Evolutionary conservation across 2,329 filamentous ascomycete genomes (phyloP).

Genomic region (Talaromyces sp.): DNA sequence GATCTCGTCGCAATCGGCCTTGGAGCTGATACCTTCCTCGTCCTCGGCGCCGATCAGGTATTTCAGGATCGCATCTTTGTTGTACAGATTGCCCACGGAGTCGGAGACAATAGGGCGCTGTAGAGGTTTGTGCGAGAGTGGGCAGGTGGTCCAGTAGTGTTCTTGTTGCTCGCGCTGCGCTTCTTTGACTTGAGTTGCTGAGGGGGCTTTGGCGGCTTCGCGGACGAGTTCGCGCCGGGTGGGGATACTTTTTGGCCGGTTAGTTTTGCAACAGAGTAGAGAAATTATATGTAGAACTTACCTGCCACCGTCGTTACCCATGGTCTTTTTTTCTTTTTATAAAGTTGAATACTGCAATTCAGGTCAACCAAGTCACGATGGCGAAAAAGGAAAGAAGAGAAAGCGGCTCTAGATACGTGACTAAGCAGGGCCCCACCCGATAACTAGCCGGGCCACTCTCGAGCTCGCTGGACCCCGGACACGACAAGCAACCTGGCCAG

Average conservation of each 20-base stretch:
- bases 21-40: constrained; percentile 46
- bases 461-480: not conserved
- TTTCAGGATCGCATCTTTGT: constrained; percentile 83
- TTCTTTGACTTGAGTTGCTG: constrained; percentile 82
- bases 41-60: constrained; percentile 56
- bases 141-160: constrained; percentile 83
- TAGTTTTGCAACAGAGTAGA: not conserved
- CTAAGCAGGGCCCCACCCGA: constrained; percentile 11
- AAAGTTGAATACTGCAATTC: not conserved
- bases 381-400: not conserved
- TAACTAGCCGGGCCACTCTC: constrained; percentile 7
- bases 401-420: constrained; percentile 7
- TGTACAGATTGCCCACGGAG: constrained; percentile 78
- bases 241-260: constrained; percentile 61
- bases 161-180: constrained; percentile 77
- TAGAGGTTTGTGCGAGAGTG: constrained; percentile 74
- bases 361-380: not conserved
- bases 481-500: constrained; percentile 23
- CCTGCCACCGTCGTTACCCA: constrained; percentile 97
- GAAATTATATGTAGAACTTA: constrained; percentile 20
- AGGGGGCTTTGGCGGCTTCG: constrained; percentile 77
- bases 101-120: constrained; percentile 78
- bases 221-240: constrained; percentile 95
- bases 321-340: constrained; percentile 45
- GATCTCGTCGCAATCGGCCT: constrained; percentile 58